Evolutionary conservation across 768 basidiomycete genomes (phyloP).

Genomic region (Tylopilus felleus): DNA sequence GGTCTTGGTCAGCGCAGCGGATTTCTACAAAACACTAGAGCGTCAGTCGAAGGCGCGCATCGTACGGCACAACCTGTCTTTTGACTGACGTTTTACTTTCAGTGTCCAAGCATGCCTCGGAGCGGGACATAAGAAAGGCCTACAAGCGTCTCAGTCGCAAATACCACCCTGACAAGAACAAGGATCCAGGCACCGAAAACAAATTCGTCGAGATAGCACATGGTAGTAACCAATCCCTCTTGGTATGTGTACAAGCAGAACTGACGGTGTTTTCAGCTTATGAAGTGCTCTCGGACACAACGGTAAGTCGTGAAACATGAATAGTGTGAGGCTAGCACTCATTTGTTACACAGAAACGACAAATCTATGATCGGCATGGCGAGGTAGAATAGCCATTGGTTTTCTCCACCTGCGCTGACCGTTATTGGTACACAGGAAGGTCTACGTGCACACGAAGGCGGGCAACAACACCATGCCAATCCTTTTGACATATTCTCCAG

Average conservation of each 20-base stretch:
- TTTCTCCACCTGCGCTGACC: constrained; percentile 3
- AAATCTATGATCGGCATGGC: constrained; percentile 92
- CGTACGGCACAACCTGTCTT: constrained; percentile 12
- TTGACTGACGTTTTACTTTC: constrained; percentile 20
- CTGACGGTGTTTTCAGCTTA: constrained; percentile 56
- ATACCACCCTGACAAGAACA: constrained; percentile 96
- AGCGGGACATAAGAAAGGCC: constrained; percentile 86
- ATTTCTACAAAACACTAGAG: constrained; percentile 81
- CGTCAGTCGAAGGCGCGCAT: constrained; percentile 52
- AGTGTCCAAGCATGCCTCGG: constrained; percentile 76
- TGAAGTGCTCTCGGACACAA: constrained; percentile 86
- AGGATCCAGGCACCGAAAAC: constrained; percentile 73
- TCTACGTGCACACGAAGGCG: constrained; percentile 85
- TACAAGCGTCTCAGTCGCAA: constrained; percentile 88
- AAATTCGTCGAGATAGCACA: constrained; percentile 90
- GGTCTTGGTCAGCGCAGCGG: constrained; percentile 46
- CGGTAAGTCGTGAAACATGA: constrained; percentile 43
- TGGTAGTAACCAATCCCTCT: constrained; percentile 47
- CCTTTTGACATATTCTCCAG: constrained; percentile 93
- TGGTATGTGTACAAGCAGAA: background rate
- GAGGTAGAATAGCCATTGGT: constrained; percentile 47
- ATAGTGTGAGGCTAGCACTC: background rate
- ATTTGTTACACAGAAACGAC: constrained; percentile 62
- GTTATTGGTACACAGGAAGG: constrained; percentile 59
- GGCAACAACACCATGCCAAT: constrained; percentile 70